Conservation (phyloP, 1,139 yeast species). For the Geotrichum klebahnii region DNA sequence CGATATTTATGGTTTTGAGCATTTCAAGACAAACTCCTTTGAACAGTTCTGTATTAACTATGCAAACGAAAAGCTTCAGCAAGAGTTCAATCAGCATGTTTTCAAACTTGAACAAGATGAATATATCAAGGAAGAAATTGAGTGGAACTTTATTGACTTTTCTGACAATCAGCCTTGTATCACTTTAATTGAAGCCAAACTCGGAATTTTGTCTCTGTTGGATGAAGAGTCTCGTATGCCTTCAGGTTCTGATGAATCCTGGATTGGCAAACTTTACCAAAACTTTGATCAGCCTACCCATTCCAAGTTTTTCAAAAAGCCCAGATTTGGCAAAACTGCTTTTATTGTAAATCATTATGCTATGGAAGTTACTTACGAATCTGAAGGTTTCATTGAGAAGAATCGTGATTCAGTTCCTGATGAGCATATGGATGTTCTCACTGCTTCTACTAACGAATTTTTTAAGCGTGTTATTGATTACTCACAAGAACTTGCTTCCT, state of each 20-base stretch:
- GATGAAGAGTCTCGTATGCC: slow-evolving; percentile 97
- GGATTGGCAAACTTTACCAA: slow-evolving; percentile 87
- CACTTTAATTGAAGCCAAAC: slow-evolving; percentile 79
- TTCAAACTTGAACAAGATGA: slow-evolving; percentile 96
- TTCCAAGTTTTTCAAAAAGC: slow-evolving; percentile 78
- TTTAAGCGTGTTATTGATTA: slow-evolving; percentile 60
- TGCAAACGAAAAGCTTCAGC: slow-evolving; percentile 95
- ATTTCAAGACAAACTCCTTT: slow-evolving; percentile 87
- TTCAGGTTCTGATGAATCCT: slow-evolving; percentile 87
- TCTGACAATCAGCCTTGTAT: slow-evolving; percentile 98
- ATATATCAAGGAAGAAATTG: slow-evolving; percentile 83
- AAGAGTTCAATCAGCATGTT: slow-evolving; percentile 95
- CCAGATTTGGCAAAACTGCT: slow-evolving; percentile 88
- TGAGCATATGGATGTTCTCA: slow-evolving; percentile 83
- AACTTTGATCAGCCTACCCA: slow-evolving; percentile 78
- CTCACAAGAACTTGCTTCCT: slow-evolving; percentile 59
- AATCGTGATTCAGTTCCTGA: slow-evolving; percentile 97
- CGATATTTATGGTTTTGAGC: slow-evolving; percentile 97
- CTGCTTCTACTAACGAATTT: slow-evolving; percentile 61
- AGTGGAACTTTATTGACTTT: slow-evolving; percentile 95
- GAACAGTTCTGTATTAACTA: slow-evolving; percentile 97
- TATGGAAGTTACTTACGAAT: slow-evolving; percentile 85
- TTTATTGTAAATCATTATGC: slow-evolving; percentile 93
- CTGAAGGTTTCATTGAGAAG: slow-evolving; percentile 93
- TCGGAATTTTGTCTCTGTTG: slow-evolving; percentile 80